Base-by-base conservation (phyloP, 176 grass and related monocot genomes). In the Oryza officinalis region DNA sequence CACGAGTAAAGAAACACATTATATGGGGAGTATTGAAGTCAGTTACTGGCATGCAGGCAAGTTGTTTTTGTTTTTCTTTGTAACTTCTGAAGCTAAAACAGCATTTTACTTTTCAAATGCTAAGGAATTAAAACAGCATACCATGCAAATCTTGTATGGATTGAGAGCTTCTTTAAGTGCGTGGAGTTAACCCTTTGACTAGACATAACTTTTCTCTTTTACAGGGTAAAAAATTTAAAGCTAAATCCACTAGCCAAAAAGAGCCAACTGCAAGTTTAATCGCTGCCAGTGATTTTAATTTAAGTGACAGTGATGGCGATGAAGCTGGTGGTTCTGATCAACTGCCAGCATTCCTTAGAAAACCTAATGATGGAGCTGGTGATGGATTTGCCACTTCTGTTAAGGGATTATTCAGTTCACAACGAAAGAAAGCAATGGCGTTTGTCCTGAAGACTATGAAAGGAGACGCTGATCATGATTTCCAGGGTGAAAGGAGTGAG, bases 181-280 rank as follows among this genome's bases (percentile, higher is more conserved):
- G 71, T 63, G 28, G 28, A 86, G 41, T 9, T 72, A 75, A 68
- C 77, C 49, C 61, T 75, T 80, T 89, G 68, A 83, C 54, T 72
- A 10, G 47, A 79, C 47, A 2, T 68, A 47, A 7, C 43, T 82
- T 40, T 70, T 85, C 75, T 84, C 47, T 83, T 82, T 31, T 89
- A 47, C 86, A 98, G 96, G 96, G 90, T 43, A 95, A 98, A 84
- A 98, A 98, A 71, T 95, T 98, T 76, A 95, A 98, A 93, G 96
- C 83, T 75, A 98, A 98, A 85, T 88, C 89, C 6, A 83, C 82
- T 57, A 92, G 71, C 85, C 88, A 72, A 85, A 92, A 88, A 74
- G 88, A 92, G 61, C 75, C 76, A 57, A 87, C 80, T 85, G 32
- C 89, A 79, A 63, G 54, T 75, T 78, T 89, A 83, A 76, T 88